Base-by-base conservation (phyloP, 331 rosid species). In the Spiraea crenata region DNA sequence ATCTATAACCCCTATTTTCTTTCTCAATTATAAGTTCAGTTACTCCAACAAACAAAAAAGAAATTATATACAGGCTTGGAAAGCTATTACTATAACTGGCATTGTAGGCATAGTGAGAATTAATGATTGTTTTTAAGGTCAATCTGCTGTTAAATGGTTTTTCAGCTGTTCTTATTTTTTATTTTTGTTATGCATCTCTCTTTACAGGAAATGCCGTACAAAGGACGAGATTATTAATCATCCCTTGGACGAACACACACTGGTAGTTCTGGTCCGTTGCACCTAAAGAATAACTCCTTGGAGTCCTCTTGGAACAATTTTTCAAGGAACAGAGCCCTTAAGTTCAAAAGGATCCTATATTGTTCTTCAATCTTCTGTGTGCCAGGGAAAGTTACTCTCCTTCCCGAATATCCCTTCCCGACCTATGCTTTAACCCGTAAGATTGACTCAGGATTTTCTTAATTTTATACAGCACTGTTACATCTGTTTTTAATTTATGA, bases 191-290 rank as follows among this genome's bases (percentile, higher is more conserved):
- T 25, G 31, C 2, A 49, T 76, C 60, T 35, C 74, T n/a, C 55
- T 19, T 69, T 69, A 66, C 90, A 93, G 99, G 99, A 93, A 75
- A 86, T 87, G 74, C 90, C 86, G 6, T 90, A 87, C 69, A 88
- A 87, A 76, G 96, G 98, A 73, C 85, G 90, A 34, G 95, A 93
- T 7, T 90, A 84, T 78, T 93, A 79, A 87, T 60, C 67, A 67
- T 31, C 38, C 14, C 69, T 80, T 63, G 81, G 82, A 38, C 44
- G 72, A 62, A 74, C 39, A 35, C 76, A 49, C 51, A 79, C 44
- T 71, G 54, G 75, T 63, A 81, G 72, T 64, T 67, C 63, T 50
- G 74, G 84, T 60, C 75, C 57, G 76, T 70, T 62, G 76, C 80
- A 68, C 71, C 74, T 58, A 84, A 85, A 79, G 86, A 83, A 83